Conservation (phyloP, 2,329 filamentous ascomycete species). For the Talaromyces funiculosus region DNA sequence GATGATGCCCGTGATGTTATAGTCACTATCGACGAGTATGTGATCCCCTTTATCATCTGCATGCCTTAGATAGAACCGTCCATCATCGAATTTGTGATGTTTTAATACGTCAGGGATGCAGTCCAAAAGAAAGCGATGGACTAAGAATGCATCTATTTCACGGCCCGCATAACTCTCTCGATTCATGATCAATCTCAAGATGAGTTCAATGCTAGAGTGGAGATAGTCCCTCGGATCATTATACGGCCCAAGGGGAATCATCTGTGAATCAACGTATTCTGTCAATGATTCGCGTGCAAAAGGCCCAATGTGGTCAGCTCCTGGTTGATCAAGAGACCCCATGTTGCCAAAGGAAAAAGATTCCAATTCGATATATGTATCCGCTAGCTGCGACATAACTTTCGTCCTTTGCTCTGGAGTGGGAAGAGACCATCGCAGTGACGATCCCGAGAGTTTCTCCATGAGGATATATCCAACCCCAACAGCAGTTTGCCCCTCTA, state of each 20-base stretch:
- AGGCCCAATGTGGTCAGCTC: not conserved
- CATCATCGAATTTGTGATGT: not conserved
- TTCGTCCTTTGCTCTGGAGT: not conserved
- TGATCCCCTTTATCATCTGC: not conserved
- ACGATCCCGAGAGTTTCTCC: not conserved
- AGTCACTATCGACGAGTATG: not conserved
- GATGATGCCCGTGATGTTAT: not conserved
- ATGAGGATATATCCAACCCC: not conserved
- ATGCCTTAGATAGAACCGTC: not conserved
- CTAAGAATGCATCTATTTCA: too few species aligned
- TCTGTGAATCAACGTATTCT: not conserved
- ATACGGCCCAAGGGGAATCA: too few species aligned
- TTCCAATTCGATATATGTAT: not conserved
- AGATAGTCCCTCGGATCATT: too few species aligned
- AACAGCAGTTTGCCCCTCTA: not conserved
- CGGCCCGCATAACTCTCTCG: too few species aligned
- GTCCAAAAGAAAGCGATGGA: not conserved
- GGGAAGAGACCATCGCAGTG: not conserved
- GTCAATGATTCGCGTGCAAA: not conserved
- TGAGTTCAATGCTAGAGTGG: too few species aligned
- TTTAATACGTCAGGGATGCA: too few species aligned
- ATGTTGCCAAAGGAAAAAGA: not conserved
- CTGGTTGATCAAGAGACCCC: not conserved
- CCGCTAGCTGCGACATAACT: not conserved
- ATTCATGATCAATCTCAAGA: too few species aligned